Percentiles rank a stretch among this genome's conserved stretches.
Evolutionary conservation across 108 stramenopile genomes (phyloP).

Genomic region (Conticribra weissflogii): DNA sequence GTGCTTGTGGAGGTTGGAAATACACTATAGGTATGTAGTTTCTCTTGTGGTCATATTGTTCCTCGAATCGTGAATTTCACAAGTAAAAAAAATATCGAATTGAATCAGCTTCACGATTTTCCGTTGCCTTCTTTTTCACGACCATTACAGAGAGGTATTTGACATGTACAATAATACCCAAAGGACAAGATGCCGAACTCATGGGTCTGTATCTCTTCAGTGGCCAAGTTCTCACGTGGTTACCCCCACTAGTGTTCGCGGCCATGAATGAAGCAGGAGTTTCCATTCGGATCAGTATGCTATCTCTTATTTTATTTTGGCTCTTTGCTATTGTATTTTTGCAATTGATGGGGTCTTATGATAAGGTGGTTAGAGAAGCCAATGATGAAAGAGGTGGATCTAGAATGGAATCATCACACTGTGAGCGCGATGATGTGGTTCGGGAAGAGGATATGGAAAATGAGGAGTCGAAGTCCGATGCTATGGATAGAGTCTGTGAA

Average conservation of each 20-base stretch:
- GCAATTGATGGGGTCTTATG: slow-evolving; percentile 27
- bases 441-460: too few species aligned
- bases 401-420: neutral
- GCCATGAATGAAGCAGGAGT: slow-evolving; percentile 38
- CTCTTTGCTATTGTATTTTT: slow-evolving; percentile 7
- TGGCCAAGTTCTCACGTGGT: slow-evolving; percentile 36
- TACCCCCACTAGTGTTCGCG: slow-evolving; percentile 49
- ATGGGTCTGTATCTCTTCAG: slow-evolving; percentile 77
- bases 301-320: slow-evolving; percentile 22
- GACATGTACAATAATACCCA: slow-evolving; percentile 62
- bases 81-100: neutral
- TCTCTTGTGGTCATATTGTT: too few species aligned
- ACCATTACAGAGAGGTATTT: slow-evolving; percentile 43
- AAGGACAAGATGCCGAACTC: slow-evolving; percentile 78
- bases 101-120: neutral
- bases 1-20: slow-evolving; percentile 44
- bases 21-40: slow-evolving; percentile 42
- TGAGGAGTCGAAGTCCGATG: too few species aligned
- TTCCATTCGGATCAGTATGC: slow-evolving; percentile 28
- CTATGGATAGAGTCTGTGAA: too few species aligned
- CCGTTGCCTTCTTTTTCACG: neutral
- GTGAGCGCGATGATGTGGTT: too few species aligned
- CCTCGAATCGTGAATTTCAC: neutral
- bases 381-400: neutral
- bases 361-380: neutral